Percentiles rank a stretch among this genome's conserved stretches.
phyloP scores from a whole-genome alignment of 192 early-diverging fungal species.

The Gorgonomyces haynaldii region DNA sequence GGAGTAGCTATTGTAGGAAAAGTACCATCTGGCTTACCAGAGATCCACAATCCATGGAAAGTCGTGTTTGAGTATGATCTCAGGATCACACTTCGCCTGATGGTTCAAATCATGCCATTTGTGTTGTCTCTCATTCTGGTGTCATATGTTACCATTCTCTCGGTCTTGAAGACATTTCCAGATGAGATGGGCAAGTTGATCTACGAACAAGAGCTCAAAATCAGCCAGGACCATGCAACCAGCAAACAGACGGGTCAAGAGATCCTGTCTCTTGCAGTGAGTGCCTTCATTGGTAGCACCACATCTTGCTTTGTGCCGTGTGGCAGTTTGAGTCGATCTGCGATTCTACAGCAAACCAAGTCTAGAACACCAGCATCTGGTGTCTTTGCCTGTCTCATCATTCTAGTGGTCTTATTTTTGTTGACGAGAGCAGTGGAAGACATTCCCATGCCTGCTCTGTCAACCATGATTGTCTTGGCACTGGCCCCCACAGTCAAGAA shows the following conservation, averaged over 20 bases:
- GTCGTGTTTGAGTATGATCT: too few species aligned
- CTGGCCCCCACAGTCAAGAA: not conserved
- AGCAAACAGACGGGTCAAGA: not conserved
- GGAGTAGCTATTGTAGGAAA: conserved; percentile 5
- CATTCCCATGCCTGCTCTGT: not conserved
- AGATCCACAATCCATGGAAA: not conserved
- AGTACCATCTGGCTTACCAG: not conserved
- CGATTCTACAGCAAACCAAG: not conserved
- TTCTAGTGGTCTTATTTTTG: not conserved
- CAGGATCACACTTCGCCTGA: not conserved
- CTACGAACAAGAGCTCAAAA: not conserved
- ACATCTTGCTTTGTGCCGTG: not conserved
- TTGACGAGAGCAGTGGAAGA: too few species aligned
- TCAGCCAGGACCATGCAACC: not conserved
- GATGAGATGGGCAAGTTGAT: not conserved
- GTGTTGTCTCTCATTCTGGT: conserved; percentile 1
- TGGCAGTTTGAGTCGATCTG: not conserved
- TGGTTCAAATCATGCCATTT: not conserved
- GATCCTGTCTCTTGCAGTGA: not conserved
- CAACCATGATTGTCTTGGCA: not conserved
- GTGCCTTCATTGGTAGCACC: not conserved
- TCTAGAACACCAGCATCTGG: not conserved
- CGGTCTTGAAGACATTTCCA: not conserved
- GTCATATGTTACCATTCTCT: conserved; percentile 1
- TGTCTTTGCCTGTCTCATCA: not conserved